These are phyloP conservation scores for Kodamaea nitidulidarum DNA, from an alignment of 805 yeast species.

Conservation along the genomic window DNA sequence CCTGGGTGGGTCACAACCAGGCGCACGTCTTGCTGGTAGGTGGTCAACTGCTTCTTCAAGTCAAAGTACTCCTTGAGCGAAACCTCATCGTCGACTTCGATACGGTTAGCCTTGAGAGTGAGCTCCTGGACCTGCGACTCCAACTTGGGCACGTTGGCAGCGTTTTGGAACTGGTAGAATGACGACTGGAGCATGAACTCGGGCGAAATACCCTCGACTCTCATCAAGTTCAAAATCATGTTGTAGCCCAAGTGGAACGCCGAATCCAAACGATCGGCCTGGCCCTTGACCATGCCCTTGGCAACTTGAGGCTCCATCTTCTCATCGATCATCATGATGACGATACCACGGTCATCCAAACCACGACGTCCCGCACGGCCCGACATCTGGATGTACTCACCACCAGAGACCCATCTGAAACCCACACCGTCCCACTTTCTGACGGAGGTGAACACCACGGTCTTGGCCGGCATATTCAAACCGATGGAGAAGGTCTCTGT, in stretches of 20 bases:
- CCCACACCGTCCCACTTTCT: slow-evolving; percentile 98
- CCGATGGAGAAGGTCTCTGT: slow-evolving; percentile 99
- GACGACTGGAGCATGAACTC: slow-evolving; percentile 95
- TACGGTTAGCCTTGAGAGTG: slow-evolving; percentile 43
- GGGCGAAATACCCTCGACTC: slow-evolving; percentile 98
- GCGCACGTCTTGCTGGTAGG: slow-evolving; percentile 71
- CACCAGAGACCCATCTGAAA: slow-evolving; percentile 98
- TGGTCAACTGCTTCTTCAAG: slow-evolving; percentile 62
- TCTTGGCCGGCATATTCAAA: slow-evolving; percentile 97
- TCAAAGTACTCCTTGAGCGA: slow-evolving; percentile 80
- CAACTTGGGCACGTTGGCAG: slow-evolving; percentile 81
- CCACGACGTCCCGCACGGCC: slow-evolving; percentile 99
- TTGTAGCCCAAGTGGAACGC: slow-evolving; percentile 97
- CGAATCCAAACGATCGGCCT: slow-evolving; percentile 94
- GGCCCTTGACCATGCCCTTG: slow-evolving; percentile 99
- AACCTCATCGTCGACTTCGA: slow-evolving; percentile 60
- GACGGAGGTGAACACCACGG: slow-evolving; percentile 96
- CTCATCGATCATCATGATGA: slow-evolving; percentile 98
- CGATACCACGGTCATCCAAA: slow-evolving; percentile 97
- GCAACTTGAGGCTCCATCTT: slow-evolving; percentile 99
- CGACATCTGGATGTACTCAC: slow-evolving; percentile 99
- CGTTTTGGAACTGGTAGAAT: slow-evolving; percentile 92
- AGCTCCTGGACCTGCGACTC: slow-evolving; percentile 61
- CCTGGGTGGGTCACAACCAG: slow-evolving; percentile 90
- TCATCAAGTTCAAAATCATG: slow-evolving; percentile 91